A percentile compares a stretch with the other conserved stretches of the same genome.
These are phyloP conservation scores for Termitomyces eurrhizus DNA, from an alignment of 768 basidiomycete genomes.

Conservation along the genomic window DNA sequence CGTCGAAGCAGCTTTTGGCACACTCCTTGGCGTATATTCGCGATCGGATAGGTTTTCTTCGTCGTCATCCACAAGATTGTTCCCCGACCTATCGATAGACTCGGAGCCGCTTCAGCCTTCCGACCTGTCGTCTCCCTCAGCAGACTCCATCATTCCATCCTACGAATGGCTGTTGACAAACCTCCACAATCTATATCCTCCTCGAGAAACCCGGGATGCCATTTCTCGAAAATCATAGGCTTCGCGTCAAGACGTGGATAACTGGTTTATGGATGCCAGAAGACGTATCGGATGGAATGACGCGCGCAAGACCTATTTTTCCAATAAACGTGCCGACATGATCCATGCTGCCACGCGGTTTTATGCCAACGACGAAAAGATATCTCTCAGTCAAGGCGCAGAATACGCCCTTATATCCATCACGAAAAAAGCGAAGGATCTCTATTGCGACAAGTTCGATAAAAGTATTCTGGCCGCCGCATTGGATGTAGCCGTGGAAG, in stretches of 20 bases:
- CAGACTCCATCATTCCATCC: constrained; percentile 7
- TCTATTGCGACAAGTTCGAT: constrained; percentile 19
- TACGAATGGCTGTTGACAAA: constrained; percentile 42
- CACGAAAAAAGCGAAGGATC: constrained; percentile 8
- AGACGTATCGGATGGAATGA: constrained; percentile 52
- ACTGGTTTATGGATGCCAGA: constrained; percentile 47
- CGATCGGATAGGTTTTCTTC: too few species aligned
- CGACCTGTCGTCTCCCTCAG: too few species aligned
- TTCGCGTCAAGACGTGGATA: constrained; percentile 28
- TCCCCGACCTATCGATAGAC: too few species aligned
- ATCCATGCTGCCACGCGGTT: constrained; percentile 33
- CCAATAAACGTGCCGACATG: constrained; percentile 28
- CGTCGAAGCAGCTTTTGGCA: too few species aligned
- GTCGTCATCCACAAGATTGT: too few species aligned
- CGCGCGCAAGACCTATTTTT: constrained; percentile 30
- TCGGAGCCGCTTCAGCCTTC: too few species aligned
- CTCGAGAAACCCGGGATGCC: constrained; percentile 21
- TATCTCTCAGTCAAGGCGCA: constrained; percentile 14
- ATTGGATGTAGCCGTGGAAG: constrained; percentile 26
- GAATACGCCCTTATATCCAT: background rate
- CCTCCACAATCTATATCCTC: constrained; percentile 50
- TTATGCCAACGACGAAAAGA: constrained; percentile 20
- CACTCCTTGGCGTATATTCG: too few species aligned
- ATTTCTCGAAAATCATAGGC: constrained; percentile 24
- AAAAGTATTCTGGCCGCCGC: constrained; percentile 15